Evolutionary conservation across 2,329 filamentous ascomycete genomes (phyloP), one percentile per base, ranked within the genome.

Genomic region (Fusarium longipes): DNA sequence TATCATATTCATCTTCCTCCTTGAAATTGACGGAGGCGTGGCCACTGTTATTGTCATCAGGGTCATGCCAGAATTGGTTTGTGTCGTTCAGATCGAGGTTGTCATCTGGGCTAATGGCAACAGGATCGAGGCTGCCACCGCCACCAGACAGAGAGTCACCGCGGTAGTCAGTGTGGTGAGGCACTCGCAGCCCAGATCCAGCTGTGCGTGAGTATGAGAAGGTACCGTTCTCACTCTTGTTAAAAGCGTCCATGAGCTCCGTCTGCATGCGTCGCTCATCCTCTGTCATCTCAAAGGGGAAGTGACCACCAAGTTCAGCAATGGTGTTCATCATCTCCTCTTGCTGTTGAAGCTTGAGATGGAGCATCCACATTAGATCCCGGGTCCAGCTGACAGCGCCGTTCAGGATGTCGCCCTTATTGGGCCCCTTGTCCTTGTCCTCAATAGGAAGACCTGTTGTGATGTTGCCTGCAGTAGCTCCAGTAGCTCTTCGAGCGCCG

Each of bases 401-500:
- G 75, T 98, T 98, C 73, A 99, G 89, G 61, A 99, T 98, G 73
- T 99, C 96, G 47, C 96, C 96, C 82, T 99, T 99, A 84, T 98
- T 98, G 8, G 96, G 96, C 1, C 96, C 96, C 77, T 98, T 98
- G 81, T 99, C 96, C 78, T 98, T 98, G 71, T 98, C 96, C 73
- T 99, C 96, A 33, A 97, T 87, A 0, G 96, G 95, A 29, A 98
- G 86, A 15, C 94, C 93, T 68, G 95, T 95, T 8, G 93, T 97
- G 73, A 97, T 97, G 76, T 92, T 96, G 35, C 91, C 91, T 8
- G 89, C 84, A 8, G 78, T 79, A n/a, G 83, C 84, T 51, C 90
- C 88, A 30, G 91, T 88, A 29, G 93, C 93, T 65, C 94, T 89
- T 67, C 93, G 88, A 38, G 93, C 93, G 67, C 90, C 92, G 24